Conservation (phyloP, 1,139 yeast genomes). For the Blastobotrys aristatus region DNA sequence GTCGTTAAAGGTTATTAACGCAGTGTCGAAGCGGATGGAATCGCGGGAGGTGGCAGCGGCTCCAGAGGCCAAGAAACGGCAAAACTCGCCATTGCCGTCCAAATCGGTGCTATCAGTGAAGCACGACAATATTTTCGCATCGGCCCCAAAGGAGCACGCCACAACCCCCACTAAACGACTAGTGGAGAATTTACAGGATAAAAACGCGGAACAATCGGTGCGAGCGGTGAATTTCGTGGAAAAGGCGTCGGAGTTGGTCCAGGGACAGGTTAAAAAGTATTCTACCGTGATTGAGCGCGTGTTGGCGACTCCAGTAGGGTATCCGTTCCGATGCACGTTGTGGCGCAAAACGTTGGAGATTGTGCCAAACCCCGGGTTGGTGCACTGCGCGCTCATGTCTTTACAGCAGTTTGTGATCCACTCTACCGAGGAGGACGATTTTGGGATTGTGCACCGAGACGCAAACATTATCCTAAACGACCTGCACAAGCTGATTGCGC, state of each 20-base stretch:
- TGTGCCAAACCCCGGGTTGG: conserved; percentile 29
- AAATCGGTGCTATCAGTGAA: conserved; percentile 16
- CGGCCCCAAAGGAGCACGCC: conserved; percentile 1
- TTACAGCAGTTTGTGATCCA: conserved; percentile 28
- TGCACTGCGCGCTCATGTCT: conserved; percentile 28
- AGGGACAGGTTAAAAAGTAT: conserved; percentile 14
- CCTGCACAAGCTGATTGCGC: conserved; percentile 27
- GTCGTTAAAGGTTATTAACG: conserved; percentile 20
- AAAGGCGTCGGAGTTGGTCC: conserved; percentile 1
- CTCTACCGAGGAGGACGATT: conserved; percentile 35
- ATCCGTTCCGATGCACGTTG: conserved; percentile 30
- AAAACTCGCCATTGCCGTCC: conserved; percentile 7
- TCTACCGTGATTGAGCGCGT: conserved; percentile 14
- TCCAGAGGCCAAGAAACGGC: conserved; percentile 5
- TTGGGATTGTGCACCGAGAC: conserved; percentile 39
- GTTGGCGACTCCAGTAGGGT: conserved; percentile 21
- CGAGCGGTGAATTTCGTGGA: conserved; percentile 18
- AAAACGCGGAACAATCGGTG: conserved; percentile 24
- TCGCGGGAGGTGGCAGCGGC: conserved; percentile 11
- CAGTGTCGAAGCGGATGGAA: conserved; percentile 17
- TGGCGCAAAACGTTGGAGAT: conserved; percentile 25
- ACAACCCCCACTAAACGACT: conserved; percentile 13
- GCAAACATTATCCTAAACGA: conserved; percentile 32
- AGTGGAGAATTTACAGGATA: conserved; percentile 27
- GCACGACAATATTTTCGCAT: conserved; percentile 19